Conservation (phyloP, 1,284 basidiomycete genomes). For the Puccinia hordei region DNA sequence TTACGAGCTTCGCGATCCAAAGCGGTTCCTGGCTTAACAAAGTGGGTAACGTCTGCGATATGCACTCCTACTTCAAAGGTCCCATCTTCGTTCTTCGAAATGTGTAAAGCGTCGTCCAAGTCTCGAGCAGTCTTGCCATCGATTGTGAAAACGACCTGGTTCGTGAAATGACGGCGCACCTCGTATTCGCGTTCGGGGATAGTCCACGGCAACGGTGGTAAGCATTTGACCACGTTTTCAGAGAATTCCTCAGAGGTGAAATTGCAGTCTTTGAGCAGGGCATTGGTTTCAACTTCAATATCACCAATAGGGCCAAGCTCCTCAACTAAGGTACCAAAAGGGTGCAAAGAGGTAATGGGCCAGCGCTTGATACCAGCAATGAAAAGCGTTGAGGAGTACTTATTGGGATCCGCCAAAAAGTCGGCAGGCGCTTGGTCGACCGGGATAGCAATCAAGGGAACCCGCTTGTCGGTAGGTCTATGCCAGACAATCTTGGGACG, state of each 20-base stretch:
- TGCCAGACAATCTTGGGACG: slow-evolving; percentile 99
- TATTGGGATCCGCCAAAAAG: slow-evolving; percentile 91
- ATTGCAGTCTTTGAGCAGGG: slow-evolving; percentile 95
- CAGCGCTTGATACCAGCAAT: slow-evolving; percentile 96
- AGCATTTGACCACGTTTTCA: slow-evolving; percentile 83
- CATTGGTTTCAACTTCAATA: slow-evolving; percentile 94
- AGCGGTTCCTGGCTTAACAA: slow-evolving; percentile 75
- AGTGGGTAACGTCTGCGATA: slow-evolving; percentile 92
- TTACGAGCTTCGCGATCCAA: slow-evolving; percentile 97
- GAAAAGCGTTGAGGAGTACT: slow-evolving; percentile 86
- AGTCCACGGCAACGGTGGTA: slow-evolving; percentile 91
- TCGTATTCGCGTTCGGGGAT: slow-evolving; percentile 90
- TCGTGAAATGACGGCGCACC: slow-evolving; percentile 78
- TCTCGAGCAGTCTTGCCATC: slow-evolving; percentile 88
- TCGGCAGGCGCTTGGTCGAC: slow-evolving; percentile 90
- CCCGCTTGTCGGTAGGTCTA: slow-evolving; percentile 99
- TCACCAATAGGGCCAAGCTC: slow-evolving; percentile 98
- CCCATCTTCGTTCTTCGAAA: slow-evolving; percentile 84
- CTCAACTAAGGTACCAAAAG: slow-evolving; percentile 96
- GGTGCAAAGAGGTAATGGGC: slow-evolving; percentile 89
- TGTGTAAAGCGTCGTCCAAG: slow-evolving; percentile 88
- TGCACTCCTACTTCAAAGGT: slow-evolving; percentile 89
- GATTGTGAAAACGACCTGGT: slow-evolving; percentile 85
- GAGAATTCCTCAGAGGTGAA: slow-evolving; percentile 59
- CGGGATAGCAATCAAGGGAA: slow-evolving; percentile 98